Evolutionary conservation across 1,139 yeast genomes (phyloP), one percentile per base, ranked within the genome.

Genomic region (Groenewaldozyma auringiensis): DNA sequence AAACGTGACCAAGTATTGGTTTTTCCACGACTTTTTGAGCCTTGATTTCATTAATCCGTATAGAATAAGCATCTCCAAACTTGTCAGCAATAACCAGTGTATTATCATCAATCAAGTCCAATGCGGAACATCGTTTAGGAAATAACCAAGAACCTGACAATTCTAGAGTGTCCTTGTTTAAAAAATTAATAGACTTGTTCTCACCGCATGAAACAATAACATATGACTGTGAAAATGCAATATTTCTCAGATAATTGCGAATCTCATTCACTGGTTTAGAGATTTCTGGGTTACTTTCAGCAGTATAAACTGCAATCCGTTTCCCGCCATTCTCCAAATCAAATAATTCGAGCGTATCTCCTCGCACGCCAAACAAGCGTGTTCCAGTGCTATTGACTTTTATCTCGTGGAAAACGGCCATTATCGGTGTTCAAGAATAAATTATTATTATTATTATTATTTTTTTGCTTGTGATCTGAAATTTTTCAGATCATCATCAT

Each of bases 1-100:
- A 89, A 2, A 94, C 97, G 65, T 94, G 99, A 2, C 99, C 99
- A 49, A 89, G 70, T 6, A 89, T 73, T 2, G 97, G 96, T 37
- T 62, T 66, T 44, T 74, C 78, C n/a, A 32, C 32, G 8, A 32
- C 40, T 14, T 14, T 9, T n/a, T 67, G 69, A 2, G 64, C 60
- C 1, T 68, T 59, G 2, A 56, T 61, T 2, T 57, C 54, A 17
- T 51, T 32, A 21, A 49, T 29, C 42, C 52, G 25, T 34, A 53
- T 47, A n/a, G 83, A 72, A 61, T 85, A 92, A 4, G 88, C 96
- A 65, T 94, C 99, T 41, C 99, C 99, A 62, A 89, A 92, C 68
- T 94, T 94, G 64, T 94, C 99, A 18, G 88, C 76, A 2, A 88
- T 63, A 11, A 87, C 67, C 3, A 70, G 68, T 2, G 49, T 41